Percentiles rank a stretch among this genome's conserved stretches.
These are phyloP conservation scores for Curvularia eragrostidis DNA, from an alignment of 2,329 filamentous ascomycete genomes.

Conservation along the genomic window DNA sequence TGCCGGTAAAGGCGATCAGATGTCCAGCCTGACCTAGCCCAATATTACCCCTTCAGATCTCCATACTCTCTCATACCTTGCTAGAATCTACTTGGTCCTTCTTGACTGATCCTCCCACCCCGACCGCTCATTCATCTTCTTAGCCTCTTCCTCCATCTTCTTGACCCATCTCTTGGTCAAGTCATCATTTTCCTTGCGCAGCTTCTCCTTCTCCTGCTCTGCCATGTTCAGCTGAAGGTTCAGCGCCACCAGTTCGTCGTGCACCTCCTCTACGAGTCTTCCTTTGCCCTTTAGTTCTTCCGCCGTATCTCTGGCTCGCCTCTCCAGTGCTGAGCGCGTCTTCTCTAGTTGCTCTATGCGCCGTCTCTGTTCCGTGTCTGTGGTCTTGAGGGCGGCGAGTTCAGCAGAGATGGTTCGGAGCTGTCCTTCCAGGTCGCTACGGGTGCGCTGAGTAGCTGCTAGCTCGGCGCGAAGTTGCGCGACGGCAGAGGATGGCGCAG, in stretches of 20 bases:
- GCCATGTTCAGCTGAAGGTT: slow-evolving; percentile 88
- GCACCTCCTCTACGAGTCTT: slow-evolving; percentile 83
- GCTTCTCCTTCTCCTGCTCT: slow-evolving; percentile 74
- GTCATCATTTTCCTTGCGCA: slow-evolving; percentile 84
- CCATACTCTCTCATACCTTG: background rate
- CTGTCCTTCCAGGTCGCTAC: slow-evolving; percentile 69
- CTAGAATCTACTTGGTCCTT: slow-evolving; percentile 22
- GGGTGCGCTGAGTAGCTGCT: slow-evolving; percentile 76
- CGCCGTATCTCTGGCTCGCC: slow-evolving; percentile 78
- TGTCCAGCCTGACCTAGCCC: background rate
- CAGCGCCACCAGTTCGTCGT: slow-evolving; percentile 89
- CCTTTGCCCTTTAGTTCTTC: slow-evolving; percentile 86
- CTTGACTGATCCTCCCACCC: slow-evolving; percentile 35
- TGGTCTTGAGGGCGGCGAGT: slow-evolving; percentile 67
- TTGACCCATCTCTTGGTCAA: slow-evolving; percentile 92
- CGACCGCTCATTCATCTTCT: slow-evolving; percentile 73
- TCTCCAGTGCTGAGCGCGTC: slow-evolving; percentile 67
- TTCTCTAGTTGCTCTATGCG: slow-evolving; percentile 67
- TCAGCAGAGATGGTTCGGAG: slow-evolving; percentile 69
- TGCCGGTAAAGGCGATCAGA: background rate
- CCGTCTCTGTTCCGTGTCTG: slow-evolving; percentile 65
- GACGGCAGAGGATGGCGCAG: slow-evolving; percentile 26
- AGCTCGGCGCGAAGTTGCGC: slow-evolving; percentile 66
- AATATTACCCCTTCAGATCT: background rate
- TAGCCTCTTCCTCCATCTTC: slow-evolving; percentile 82